Base-by-base conservation (phyloP, 1,139 yeast species). In the Protomyces inouyei region DNA sequence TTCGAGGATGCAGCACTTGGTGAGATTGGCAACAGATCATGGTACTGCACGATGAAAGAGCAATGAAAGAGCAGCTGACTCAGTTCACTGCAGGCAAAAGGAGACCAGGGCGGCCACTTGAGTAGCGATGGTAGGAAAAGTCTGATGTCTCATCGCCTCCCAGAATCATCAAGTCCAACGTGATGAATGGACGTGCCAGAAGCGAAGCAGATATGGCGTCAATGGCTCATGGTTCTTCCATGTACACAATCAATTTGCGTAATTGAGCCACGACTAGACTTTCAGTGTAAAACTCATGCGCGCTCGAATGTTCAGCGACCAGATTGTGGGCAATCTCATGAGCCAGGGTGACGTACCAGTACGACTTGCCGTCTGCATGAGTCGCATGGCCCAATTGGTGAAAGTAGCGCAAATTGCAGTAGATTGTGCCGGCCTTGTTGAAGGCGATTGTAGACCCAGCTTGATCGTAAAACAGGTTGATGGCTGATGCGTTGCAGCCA, bases 291-390 rank as follows among this genome's bases (percentile, higher is more conserved):
- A 70, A 75, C 5, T 78, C 73, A 67, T 78, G 80, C 51, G 70
- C 68, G n/a, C 73, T 71, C 5, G 79, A 79, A 66, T 77, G 80
- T 14, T 72, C 69, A 1, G 68, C 23, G 3, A 70, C 75, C 51
- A 77, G 61, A 65, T 77, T 78, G 68, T 77, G 80, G 2, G 80
- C 80, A 60, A 77, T 67, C 66, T 77, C 80, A 61, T 77, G 80
- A 0, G 80, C 79, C 65, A 75, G 69, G 5, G 77, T 73, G 1
- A 78, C 75, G 61, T 70, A 77, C 78, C 80, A 77, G 16, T 36
- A 69, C 28, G 64, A 38, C 43, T 38, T 10, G 38, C 60, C 64
- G 16, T 48, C 61, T 4, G 54, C 35, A 35, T 2, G 65, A 57
- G 57, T 64, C 40, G 53, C 66, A 48, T 60, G 69, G 59, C 66